A percentile compares a stretch with the other conserved stretches of the same genome.
Conservation (phyloP, 78 protist species). For the Dictyostelium discoideum region dicty_2.7 NC_007089.4:365001-365500, state of each 20-base stretch:
- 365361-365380: conserved; percentile 84
- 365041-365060: conserved; percentile 90
- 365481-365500: conserved; percentile 87
- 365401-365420: conserved; percentile 84
- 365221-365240: conserved; percentile 81
- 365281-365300: conserved; percentile 38
- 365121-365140: conserved; percentile 89
- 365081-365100: conserved; percentile 84
- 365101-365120: conserved; percentile 42
- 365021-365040: conserved; percentile 81
- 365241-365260: conserved; percentile 47
- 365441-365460: conserved; percentile 41
- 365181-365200: conserved; percentile 90
- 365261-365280: conserved; percentile 84
- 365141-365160: conserved; percentile 96
- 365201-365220: conserved; percentile 93
- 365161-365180: conserved; percentile 93
- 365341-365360: conserved; percentile 91
- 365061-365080: conserved; percentile 87
- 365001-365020: conserved; percentile 61
- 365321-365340: conserved; percentile 88
- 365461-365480: conserved; percentile 55
- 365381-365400: conserved; percentile 83
- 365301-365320: conserved; percentile 94
- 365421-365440: conserved; percentile 79